These are phyloP conservation scores for Schizosaccharomyces lindneri DNA, from an alignment of 805 yeast species.

Conservation along the genomic window DNA sequence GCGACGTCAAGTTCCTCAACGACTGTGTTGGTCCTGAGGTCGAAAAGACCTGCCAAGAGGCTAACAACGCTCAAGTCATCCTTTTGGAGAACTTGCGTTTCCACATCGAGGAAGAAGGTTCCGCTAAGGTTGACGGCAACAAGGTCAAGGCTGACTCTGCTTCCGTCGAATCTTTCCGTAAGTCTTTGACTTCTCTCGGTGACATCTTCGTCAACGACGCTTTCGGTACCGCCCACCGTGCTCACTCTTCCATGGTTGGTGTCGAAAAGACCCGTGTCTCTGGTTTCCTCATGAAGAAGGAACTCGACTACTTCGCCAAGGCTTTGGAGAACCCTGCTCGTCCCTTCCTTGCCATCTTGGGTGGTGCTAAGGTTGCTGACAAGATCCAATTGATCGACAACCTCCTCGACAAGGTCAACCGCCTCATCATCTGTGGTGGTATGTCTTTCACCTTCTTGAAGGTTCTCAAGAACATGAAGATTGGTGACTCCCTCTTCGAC, in stretches of 20 bases:
- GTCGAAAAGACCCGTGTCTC: conserved; percentile 91
- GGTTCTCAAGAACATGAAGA: conserved; percentile 57
- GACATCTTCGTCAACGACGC: conserved; percentile 95
- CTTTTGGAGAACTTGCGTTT: conserved; percentile 89
- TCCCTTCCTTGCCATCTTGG: conserved; percentile 95
- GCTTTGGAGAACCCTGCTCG: conserved; percentile 94
- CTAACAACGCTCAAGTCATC: conserved; percentile 39
- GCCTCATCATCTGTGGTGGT: conserved; percentile 94
- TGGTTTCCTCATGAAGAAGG: conserved; percentile 96
- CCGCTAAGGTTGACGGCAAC: conserved; percentile 72
- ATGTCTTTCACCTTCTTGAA: conserved; percentile 99
- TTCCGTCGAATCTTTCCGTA: conserved; percentile 68
- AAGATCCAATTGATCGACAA: conserved; percentile 96
- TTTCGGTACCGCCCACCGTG: conserved; percentile 98
- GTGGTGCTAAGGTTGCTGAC: conserved; percentile 98
- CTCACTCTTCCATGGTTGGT: conserved; percentile 98
- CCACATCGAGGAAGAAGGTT: conserved; percentile 84
- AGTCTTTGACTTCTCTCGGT: conserved; percentile 71
- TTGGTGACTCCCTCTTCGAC: conserved; percentile 83
- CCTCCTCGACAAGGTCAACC: conserved; percentile 73
- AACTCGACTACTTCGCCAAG: conserved; percentile 88
- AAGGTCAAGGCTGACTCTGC: conserved; percentile 81
- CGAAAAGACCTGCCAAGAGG: conserved; percentile 48
- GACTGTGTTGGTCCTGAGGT: conserved; percentile 90
- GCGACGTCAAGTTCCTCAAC: conserved; percentile 52